Base-by-base conservation (phyloP, 2,329 filamentous ascomycete species). In the Bipolaris victoriae region DNA sequence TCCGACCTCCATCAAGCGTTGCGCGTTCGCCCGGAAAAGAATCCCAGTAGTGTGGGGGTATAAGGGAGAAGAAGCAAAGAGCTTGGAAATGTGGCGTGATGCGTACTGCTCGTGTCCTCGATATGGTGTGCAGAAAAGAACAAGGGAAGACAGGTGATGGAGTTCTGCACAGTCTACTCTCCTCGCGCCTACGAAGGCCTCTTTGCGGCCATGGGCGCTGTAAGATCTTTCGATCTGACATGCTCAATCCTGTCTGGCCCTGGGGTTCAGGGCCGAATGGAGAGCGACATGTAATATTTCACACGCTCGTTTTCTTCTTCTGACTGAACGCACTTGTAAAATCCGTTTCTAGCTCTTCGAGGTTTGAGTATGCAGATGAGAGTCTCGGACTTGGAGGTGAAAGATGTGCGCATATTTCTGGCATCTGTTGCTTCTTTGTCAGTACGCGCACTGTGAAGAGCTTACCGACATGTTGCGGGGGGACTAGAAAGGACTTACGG, bases 261-360 rank as follows among this genome's bases (percentile, higher is more conserved):
- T 18, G 13, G 16, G 11, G n/a, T 13, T 33, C 16, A 6, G 5
- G n/a, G 10, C 29, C 2, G 3, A 46, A 13, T n/a, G 7, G 26
- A 16, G 35, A 29, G 20, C 20, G 20, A 39, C 9, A 29, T 20
- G 22, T 24, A 3, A 24, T 39, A 7, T 18, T 31, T 58, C 52
- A 58, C 16, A 36, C 52, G 3, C 52, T 40, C 16, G 40, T 40
- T 20, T 36, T 55, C 41, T 62, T 59, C n/a, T 65, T 58, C 40
- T 26, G 40, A 47, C 63, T 63, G 54, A 61, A 74, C 11, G 50
- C 49, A 22, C 63, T 55, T 2, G 71, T 74, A 46, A 71, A 74
- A 50, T 74, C 71, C 7, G 71, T 74, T 55, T 74, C 70, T 24
- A 73, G 61, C 6, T 36, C 40, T 41, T 44, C 39, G 9, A 33